Conservation (phyloP, 306 rosid species). For the Cucurbita ficifolia region DNA sequence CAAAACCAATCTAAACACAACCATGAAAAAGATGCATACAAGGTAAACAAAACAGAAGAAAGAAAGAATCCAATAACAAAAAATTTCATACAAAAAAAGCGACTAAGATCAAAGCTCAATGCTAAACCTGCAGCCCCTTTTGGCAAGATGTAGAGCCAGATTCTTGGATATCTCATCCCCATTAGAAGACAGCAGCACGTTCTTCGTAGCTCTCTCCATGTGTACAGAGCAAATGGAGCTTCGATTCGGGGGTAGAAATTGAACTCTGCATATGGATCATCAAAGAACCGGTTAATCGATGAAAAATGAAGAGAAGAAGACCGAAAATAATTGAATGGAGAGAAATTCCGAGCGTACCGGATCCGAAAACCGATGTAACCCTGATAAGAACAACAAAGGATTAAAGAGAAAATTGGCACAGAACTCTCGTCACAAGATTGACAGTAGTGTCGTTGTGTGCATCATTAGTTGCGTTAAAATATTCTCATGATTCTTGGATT, state of each 20-base stretch:
- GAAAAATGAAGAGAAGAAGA: too few relatives aligned
- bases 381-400: too few relatives aligned
- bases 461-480: too few relatives aligned
- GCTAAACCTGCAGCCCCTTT: conserved; percentile 71
- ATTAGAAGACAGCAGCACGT: conserved; percentile 48
- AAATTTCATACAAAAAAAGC: neutral
- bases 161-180: conserved; percentile 53
- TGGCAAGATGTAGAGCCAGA: conserved; percentile 57
- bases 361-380: too few relatives aligned
- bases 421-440: too few relatives aligned
- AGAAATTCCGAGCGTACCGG: too few relatives aligned
- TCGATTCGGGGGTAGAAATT: neutral
- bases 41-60: neutral
- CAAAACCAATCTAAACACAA: conserved; percentile 46
- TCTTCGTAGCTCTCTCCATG: conserved; percentile 25
- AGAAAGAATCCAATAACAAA: neutral
- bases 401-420: too few relatives aligned
- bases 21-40: neutral
- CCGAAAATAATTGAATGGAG: too few relatives aligned
- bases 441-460: too few relatives aligned
- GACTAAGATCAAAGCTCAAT: neutral
- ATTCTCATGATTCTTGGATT: too few relatives aligned
- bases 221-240: neutral
- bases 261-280: too few relatives aligned
- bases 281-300: too few relatives aligned